phyloP scores from a whole-genome alignment of 441 rosid species.

The Cnidoscolus chayamansa region DNA sequence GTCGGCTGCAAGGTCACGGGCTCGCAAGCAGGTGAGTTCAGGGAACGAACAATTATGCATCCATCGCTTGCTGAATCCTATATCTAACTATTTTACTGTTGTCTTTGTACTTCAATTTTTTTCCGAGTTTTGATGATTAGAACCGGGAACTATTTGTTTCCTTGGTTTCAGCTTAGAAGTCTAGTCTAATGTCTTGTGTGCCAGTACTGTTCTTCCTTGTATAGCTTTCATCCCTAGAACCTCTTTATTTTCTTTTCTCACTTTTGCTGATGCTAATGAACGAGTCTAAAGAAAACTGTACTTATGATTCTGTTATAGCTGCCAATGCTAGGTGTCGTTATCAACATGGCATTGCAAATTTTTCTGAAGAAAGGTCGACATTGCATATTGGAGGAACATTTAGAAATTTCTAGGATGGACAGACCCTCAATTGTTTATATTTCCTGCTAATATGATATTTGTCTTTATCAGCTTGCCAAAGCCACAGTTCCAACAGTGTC shows the following conservation, averaged over 20 bases:
- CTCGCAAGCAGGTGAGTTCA: constrained; percentile 80
- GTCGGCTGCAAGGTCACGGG: constrained; percentile 95
- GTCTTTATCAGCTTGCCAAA: not conserved
- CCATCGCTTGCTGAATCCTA: constrained; percentile 2
- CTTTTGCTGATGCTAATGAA: constrained; percentile 4
- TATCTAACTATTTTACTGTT: constrained; percentile 10
- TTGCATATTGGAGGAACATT: not conserved
- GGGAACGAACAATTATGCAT: constrained; percentile 19
- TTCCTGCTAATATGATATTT: not conserved
- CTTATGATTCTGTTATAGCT: not conserved
- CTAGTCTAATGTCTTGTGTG: no score
- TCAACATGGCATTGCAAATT: not conserved
- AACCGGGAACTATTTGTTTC: not conserved
- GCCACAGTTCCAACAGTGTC: not conserved
- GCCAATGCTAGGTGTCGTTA: not conserved
- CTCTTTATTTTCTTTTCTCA: not conserved
- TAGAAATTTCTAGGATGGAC: not conserved
- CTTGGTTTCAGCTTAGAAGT: not conserved
- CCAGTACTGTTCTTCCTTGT: no score
- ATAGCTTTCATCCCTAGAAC: not conserved
- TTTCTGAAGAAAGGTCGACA: not conserved
- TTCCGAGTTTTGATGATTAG: not conserved
- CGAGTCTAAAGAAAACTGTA: not conserved
- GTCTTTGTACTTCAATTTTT: not conserved
- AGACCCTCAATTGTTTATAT: not conserved